Conservation (phyloP, 1,139 yeast genomes). For the Saccharomyces hybrid region DNA sequence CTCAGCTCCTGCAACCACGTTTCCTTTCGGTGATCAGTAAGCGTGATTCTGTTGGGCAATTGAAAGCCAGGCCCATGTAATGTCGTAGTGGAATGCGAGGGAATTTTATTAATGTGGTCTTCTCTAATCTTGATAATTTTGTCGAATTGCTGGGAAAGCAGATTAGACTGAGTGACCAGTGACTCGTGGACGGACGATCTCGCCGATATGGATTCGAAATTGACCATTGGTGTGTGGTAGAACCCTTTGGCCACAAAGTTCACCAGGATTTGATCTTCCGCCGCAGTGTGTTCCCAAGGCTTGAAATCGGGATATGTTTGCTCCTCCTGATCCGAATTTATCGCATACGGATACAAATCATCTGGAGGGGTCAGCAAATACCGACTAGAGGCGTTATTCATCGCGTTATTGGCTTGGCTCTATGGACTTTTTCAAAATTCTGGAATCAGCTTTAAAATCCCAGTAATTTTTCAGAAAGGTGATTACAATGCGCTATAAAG, state of each 20-base stretch:
- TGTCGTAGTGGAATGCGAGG: conserved; percentile 12
- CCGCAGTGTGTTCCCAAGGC: conserved; percentile 65
- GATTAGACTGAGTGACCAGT: conserved; percentile 46
- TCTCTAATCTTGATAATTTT: conserved; percentile 62
- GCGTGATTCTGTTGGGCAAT: conserved; percentile 53
- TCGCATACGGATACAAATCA: conserved; percentile 27
- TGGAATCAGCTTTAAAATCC: neutral
- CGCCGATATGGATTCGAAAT: conserved; percentile 52
- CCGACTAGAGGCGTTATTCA: conserved; percentile 1
- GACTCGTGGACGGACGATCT: conserved; percentile 42
- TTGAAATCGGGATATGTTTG: conserved; percentile 60
- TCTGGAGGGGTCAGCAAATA: conserved; percentile 30
- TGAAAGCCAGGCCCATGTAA: conserved; percentile 29
- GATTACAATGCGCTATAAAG: neutral
- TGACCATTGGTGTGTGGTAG: conserved; percentile 46
- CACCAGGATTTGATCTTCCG: conserved; percentile 46
- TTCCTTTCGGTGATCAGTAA: conserved; percentile 79
- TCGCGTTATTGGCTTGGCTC: neutral
- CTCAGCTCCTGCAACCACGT: conserved; percentile 80
- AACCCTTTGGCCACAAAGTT: conserved; percentile 53
- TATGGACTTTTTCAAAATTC: neutral
- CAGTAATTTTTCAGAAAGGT: neutral
- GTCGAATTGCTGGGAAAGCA: conserved; percentile 54
- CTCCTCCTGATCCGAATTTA: conserved; percentile 4
- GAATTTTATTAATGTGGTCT: conserved; percentile 57